Percentiles rank a stretch among this genome's conserved stretches.
These are phyloP conservation scores for Populus davidiana DNA, from an alignment of 345 rosid species.

Conservation along the genomic window DNA sequence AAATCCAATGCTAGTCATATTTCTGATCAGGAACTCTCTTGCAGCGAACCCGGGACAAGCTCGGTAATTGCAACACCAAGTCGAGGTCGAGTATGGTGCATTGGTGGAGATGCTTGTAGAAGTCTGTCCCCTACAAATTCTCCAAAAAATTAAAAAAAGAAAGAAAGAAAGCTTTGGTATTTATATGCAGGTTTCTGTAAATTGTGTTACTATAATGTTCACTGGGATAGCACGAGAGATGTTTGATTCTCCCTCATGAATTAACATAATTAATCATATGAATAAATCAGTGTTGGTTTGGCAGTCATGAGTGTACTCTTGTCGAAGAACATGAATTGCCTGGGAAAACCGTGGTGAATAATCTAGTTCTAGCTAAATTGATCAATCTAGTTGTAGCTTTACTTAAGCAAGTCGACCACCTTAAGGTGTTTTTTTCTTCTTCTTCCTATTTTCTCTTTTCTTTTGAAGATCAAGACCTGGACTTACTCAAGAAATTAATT, in stretches of 20 bases:
- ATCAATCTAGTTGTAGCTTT: neutral
- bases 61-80: slow-evolving; percentile 53
- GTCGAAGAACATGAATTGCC: neutral
- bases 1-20: slow-evolving; percentile 17
- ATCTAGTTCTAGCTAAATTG: neutral
- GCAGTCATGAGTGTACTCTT: neutral
- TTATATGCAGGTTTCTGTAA: neutral
- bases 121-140: slow-evolving; percentile 52
- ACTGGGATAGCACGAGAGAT: neutral
- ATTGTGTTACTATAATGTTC: slow-evolving; percentile 2
- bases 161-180: neutral
- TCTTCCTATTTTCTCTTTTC: too few relatives aligned
- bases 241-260: neutral
- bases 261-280: neutral
- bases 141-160: slow-evolving; percentile 21
- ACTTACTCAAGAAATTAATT: too few relatives aligned
- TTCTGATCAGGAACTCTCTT: slow-evolving; percentile 33
- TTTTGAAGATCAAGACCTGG: too few relatives aligned
- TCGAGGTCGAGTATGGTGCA: slow-evolving; percentile 55
- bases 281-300: neutral
- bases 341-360: neutral
- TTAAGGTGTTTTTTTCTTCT: too few relatives aligned
- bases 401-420: too few relatives aligned
- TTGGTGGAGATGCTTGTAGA: slow-evolving; percentile 40
- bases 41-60: slow-evolving; percentile 36